Conservation (phyloP, 106 monocot species). For the Narthecium ossifragum region DNA sequence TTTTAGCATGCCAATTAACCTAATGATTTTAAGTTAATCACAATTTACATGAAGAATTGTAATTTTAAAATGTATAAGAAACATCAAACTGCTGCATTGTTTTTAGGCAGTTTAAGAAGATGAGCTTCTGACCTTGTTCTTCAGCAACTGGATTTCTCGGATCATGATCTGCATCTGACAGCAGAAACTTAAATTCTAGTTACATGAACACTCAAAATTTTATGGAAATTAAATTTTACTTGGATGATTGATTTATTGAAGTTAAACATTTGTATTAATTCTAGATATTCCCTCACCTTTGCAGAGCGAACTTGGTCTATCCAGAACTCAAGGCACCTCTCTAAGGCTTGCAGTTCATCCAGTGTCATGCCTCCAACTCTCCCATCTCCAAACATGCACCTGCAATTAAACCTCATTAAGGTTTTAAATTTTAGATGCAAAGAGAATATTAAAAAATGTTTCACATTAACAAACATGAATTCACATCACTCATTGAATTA, state of each 20-base stretch:
- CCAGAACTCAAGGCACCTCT: conserved; percentile 68
- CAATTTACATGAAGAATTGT: no score
- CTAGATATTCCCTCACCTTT: conserved; percentile 29
- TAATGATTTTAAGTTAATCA: no score
- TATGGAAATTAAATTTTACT: background rate
- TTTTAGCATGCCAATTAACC: no score
- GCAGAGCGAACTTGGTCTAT: conserved; percentile 46
- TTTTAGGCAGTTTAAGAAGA: background rate
- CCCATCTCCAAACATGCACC: conserved; percentile 49
- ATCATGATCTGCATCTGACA: conserved; percentile 74
- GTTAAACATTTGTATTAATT: background rate
- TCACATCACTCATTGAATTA: background rate
- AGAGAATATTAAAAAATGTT: no score
- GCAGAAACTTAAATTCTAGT: conserved; percentile 1
- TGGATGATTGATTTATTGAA: background rate
- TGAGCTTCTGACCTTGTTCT: conserved; percentile 37
- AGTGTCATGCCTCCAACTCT: conserved; percentile 47
- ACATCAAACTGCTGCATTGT: no score
- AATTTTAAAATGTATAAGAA: no score
- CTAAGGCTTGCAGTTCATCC: conserved; percentile 52
- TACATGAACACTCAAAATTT: background rate
- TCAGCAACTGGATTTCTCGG: conserved; percentile 67
- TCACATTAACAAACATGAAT: no score
- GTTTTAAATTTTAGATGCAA: background rate
- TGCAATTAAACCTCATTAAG: conserved; percentile 3